phyloP scores from a whole-genome alignment of 805 yeast species.

The Candida hungchunana region DNA sequence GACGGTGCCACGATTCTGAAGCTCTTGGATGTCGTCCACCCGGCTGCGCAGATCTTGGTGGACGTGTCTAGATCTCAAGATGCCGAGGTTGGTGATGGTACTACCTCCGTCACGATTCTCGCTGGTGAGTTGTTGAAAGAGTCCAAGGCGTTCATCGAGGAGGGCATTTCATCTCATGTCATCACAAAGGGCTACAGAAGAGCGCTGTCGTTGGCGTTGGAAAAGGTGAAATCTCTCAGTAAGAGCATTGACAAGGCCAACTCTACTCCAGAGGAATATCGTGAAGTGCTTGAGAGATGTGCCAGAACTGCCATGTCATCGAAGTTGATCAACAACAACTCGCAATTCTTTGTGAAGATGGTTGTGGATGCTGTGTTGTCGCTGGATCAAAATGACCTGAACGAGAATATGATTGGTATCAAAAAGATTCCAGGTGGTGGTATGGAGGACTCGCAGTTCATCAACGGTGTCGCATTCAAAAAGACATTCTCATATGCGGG shows the following conservation, averaged over 20 bases:
- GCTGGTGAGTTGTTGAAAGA: slow-evolving; percentile 95
- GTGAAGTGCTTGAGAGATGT: slow-evolving; percentile 80
- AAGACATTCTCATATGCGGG: slow-evolving; percentile 98
- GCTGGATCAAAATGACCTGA: slow-evolving; percentile 78
- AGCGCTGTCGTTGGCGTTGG: slow-evolving; percentile 75
- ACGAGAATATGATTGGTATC: slow-evolving; percentile 88
- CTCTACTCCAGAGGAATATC: slow-evolving; percentile 46
- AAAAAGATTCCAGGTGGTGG: slow-evolving; percentile 96
- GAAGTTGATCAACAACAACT: slow-evolving; percentile 81
- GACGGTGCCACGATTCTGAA: slow-evolving; percentile 97
- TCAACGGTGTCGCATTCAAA: slow-evolving; percentile 95
- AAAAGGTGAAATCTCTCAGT: slow-evolving; percentile 67
- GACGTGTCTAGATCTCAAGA: slow-evolving; percentile 95
- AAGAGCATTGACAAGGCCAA: slow-evolving; percentile 57
- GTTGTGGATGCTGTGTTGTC: slow-evolving; percentile 93
- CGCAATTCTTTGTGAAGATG: slow-evolving; percentile 90
- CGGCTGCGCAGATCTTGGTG: slow-evolving; percentile 95
- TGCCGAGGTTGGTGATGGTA: slow-evolving; percentile 98
- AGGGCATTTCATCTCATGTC: slow-evolving; percentile 89
- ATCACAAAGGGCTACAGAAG: slow-evolving; percentile 83
- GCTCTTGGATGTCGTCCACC: slow-evolving; percentile 92
- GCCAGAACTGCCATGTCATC: slow-evolving; percentile 98
- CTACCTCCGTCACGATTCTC: slow-evolving; percentile 89
- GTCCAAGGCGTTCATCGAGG: slow-evolving; percentile 87
- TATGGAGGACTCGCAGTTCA: slow-evolving; percentile 85